Base-by-base conservation (phyloP, 768 basidiomycete genomes). In the Amanita thiersii region DNA sequence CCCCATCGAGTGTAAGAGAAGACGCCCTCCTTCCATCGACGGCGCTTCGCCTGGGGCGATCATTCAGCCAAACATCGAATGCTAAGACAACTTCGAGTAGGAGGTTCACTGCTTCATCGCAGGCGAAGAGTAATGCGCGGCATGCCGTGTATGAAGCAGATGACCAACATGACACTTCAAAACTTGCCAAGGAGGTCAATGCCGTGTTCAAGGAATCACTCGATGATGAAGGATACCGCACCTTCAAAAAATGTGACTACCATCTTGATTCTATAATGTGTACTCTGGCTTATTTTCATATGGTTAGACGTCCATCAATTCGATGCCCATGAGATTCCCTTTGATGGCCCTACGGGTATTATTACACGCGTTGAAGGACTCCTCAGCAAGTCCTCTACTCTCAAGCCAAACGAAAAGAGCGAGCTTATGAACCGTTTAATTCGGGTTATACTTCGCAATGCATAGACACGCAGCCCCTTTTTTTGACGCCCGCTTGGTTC, bases 301-400 rank as follows among this genome's bases (percentile, higher is more conserved):
- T 42, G 43, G 48, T 5, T 47, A 86, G 84, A 83, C 60, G 79
- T 86, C 11, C 77, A 77, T 54, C 75, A 75, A 46, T 87, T 81
- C 52, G 85, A 87, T 55, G 79, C 78, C 14, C 74, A 81, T 47
- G 66, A 75, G 31, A 86, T 88, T 35, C 79, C 82, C 2, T 77
- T 87, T 37, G 81, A 87, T 44, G 85, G 85, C 11, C 75, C 82
- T 8, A 68, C 64, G 23, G 86, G 86, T 15, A 76, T 88, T 30
- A 65, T 86, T n/a, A 54, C 67, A 19, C 75, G 72, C 31, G 78
- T 85, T 4, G 75, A 78, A 51, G 66, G 69, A 33, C 65, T 88
- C 26, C 66, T 88, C 40, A 64, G 64, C 37, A 62, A 63, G 32
- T 64, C 78, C 4, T 65, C 68, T 17, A 59, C 62, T 45, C 57